Percentiles rank a stretch among this genome's conserved stretches.
Conservation (phyloP, 768 basidiomycete species). For the Lactarius quietus region DNA sequence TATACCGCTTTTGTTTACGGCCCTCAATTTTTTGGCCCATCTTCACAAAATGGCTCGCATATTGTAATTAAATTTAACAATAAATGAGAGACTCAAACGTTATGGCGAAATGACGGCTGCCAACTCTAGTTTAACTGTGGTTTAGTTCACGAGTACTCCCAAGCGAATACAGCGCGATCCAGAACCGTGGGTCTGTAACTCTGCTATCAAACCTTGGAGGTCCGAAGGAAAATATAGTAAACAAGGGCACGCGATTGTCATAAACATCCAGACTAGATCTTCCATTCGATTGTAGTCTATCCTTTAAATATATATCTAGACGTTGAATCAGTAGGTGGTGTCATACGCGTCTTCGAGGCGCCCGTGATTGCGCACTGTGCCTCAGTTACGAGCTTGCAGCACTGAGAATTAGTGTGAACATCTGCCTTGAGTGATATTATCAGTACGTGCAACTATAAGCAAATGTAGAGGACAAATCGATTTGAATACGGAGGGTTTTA, state of each 20-base stretch:
- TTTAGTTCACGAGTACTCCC: background rate
- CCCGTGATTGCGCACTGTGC: background rate
- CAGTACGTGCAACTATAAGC: background rate
- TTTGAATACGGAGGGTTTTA: background rate
- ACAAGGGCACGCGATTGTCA: background rate
- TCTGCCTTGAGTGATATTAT: background rate
- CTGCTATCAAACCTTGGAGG: background rate
- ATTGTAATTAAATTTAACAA: background rate
- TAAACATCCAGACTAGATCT: background rate
- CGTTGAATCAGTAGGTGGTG: background rate
- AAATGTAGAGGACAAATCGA: background rate
- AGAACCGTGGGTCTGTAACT: background rate
- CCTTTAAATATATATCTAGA: background rate
- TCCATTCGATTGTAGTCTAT: background rate
- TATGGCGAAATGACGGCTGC: background rate
- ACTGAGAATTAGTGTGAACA: background rate
- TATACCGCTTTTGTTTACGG: background rate
- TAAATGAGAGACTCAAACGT: background rate
- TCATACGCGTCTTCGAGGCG: background rate
- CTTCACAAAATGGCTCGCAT: too few species aligned
- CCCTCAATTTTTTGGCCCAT: background rate
- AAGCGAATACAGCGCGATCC: background rate
- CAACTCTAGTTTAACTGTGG: too few species aligned
- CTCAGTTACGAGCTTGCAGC: background rate
- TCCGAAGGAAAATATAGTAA: background rate